Evolutionary conservation across 352 stramenopile species (phyloP).

Genomic region (Pseudoperonospora humuli): DNA sequence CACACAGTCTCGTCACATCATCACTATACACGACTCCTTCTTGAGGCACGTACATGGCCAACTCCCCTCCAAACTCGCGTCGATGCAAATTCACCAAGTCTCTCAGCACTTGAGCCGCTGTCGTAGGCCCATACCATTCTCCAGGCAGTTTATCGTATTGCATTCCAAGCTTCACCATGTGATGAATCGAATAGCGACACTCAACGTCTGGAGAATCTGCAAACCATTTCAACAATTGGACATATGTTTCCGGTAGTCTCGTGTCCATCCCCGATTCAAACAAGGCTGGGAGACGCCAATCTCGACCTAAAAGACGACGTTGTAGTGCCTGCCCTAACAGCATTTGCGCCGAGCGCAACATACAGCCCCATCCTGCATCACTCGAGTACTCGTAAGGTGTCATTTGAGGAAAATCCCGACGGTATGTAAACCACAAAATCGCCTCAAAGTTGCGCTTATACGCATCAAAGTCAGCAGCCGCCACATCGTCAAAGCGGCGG

Average conservation of each 20-base stretch:
- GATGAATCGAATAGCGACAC: slow-evolving; percentile 86
- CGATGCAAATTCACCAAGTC: slow-evolving; percentile 76
- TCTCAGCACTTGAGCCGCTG: slow-evolving; percentile 81
- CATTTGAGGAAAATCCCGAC: slow-evolving; percentile 81
- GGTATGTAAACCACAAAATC: slow-evolving; percentile 88
- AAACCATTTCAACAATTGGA: slow-evolving; percentile 78
- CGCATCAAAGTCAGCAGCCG: slow-evolving; percentile 32
- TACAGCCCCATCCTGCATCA: slow-evolving; percentile 94
- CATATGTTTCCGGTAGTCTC: slow-evolving; percentile 30
- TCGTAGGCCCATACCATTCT: slow-evolving; percentile 91
- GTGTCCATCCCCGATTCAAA: slow-evolving; percentile 27
- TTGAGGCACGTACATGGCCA: slow-evolving; percentile 78
- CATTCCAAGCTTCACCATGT: slow-evolving; percentile 87
- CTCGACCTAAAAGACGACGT: slow-evolving; percentile 53
- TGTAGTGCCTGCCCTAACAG: slow-evolving; percentile 87
- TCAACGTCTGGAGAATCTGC: slow-evolving; percentile 62
- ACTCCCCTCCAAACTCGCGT: slow-evolving; percentile 30
- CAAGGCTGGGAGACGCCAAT: slow-evolving; percentile 33
- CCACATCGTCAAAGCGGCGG: slow-evolving; percentile 24
- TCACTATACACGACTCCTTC: slow-evolving; percentile 79
- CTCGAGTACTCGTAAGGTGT: slow-evolving; percentile 82
- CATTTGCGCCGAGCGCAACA: slow-evolving; percentile 94
- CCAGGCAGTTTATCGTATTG: slow-evolving; percentile 88
- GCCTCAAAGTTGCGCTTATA: slow-evolving; percentile 57
- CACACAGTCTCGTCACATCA: slow-evolving; percentile 60